These are phyloP conservation scores for Melanogaster broomeanus DNA, from an alignment of 768 basidiomycete genomes.

Conservation along the genomic window DNA sequence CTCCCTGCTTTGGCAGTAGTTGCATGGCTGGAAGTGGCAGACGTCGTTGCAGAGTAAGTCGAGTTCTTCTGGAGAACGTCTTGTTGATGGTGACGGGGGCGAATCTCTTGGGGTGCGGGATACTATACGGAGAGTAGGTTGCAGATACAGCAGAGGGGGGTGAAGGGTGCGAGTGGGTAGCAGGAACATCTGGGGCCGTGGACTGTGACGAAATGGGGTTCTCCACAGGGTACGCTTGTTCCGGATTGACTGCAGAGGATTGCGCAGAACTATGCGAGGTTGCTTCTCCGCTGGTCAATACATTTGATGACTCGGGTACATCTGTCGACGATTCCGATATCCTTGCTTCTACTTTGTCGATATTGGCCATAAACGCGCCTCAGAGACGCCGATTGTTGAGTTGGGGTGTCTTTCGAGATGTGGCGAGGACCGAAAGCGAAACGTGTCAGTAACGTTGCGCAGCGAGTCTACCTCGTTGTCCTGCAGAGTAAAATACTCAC, in stretches of 20 bases:
- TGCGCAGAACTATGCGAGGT: conserved; percentile 12
- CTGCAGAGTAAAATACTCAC: conserved; percentile 5
- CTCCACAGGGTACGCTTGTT: conserved; percentile 9
- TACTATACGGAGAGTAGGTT: conserved; percentile 23
- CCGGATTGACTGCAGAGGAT: conserved; percentile 16
- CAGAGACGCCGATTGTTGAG: conserved; percentile 50
- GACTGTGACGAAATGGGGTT: conserved; percentile 9
- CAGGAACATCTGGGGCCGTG: conserved; percentile 18
- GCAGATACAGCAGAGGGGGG: conserved; percentile 6
- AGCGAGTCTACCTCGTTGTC: background rate
- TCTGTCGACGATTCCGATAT: conserved; percentile 42
- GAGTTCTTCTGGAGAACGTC: conserved; percentile 94
- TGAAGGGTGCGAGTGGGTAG: conserved; percentile 6
- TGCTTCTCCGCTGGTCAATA: conserved; percentile 3
- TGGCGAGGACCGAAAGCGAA: conserved; percentile 10
- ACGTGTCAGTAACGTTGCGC: conserved; percentile 4
- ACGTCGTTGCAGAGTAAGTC: conserved; percentile 49
- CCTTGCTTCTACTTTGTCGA: conserved; percentile 48
- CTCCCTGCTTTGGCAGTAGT: conserved; percentile 49
- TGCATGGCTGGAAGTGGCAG: conserved; percentile 44
- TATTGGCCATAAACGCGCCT: conserved; percentile 83
- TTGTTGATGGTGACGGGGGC: conserved; percentile 92
- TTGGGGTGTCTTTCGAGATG: conserved; percentile 6
- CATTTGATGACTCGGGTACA: conserved; percentile 12
- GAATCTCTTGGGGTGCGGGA: conserved; percentile 79